phyloP scores from a whole-genome alignment of 306 rosid species.

The Inga laurina region DNA sequence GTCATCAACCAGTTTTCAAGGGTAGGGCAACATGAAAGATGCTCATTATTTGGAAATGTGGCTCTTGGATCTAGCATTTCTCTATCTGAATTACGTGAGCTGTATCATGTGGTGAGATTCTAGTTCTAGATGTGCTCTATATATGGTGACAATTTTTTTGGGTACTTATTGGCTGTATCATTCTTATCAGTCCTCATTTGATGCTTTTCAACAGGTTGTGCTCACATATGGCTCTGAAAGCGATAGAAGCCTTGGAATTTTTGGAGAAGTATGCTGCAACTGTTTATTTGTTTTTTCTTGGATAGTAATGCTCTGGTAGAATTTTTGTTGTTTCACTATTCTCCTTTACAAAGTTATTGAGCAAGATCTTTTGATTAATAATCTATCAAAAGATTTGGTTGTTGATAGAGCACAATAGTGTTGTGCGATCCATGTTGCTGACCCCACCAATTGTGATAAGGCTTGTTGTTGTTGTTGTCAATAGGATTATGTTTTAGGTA shows the following conservation, averaged over 20 bases:
- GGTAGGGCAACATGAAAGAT: conserved; percentile 63
- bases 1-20: conserved; percentile 81
- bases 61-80: conserved; percentile 69
- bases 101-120: conserved; percentile 78
- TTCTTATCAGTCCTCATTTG: conserved; percentile 29
- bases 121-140: conserved; percentile 23
- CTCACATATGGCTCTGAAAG: conserved; percentile 96
- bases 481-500: conserved; percentile 10
- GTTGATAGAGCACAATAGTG: too few species aligned
- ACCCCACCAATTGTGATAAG: too few species aligned
- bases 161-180: not conserved
- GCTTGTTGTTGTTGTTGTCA: not conserved
- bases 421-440: too few species aligned
- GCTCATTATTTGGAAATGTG: conserved; percentile 78
- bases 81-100: conserved; percentile 65
- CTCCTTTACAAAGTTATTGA: not conserved
- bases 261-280: conserved; percentile 74
- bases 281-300: conserved; percentile 24
- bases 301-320: conserved; percentile 14
- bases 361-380: too few species aligned
- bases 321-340: conserved; percentile 12
- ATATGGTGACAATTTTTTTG: conserved; percentile 15
- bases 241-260: conserved; percentile 80
- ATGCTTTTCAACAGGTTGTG: conserved; percentile 67
- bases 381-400: too few species aligned